Evolutionary conservation across 495 filamentous ascomycete genomes (phyloP).

Genomic region (Oidiodendron maius): DNA sequence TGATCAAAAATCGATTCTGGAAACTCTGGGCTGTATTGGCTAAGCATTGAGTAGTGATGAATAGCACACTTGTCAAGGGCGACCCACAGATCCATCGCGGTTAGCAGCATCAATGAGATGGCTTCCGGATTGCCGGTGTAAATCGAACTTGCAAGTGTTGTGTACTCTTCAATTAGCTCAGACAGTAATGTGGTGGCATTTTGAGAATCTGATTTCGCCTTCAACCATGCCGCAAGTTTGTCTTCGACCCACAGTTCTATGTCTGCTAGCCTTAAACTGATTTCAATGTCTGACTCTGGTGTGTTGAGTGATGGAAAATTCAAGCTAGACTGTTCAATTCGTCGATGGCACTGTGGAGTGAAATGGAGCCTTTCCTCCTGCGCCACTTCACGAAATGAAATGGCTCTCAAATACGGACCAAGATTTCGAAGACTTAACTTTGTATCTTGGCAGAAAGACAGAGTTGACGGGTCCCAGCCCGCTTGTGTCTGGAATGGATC

Average conservation of each 20-base stretch:
- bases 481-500: conserved; percentile 2
- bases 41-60: conserved; percentile 31
- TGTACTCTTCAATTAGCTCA: conserved; percentile 24
- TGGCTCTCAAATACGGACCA: not conserved
- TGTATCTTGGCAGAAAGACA: conserved; percentile 2
- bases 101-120: conserved; percentile 54
- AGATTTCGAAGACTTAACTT: conserved; percentile 3
- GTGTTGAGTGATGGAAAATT: not conserved
- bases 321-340: not conserved
- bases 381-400: not conserved
- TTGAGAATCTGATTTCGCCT: conserved; percentile 16
- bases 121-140: conserved; percentile 44
- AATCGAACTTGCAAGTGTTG: conserved; percentile 14
- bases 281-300: not conserved
- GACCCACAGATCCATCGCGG: conserved; percentile 57
- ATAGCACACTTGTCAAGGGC: conserved; percentile 49
- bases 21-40: conserved; percentile 46
- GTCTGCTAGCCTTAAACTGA: conserved; percentile 2
- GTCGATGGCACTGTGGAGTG: not conserved
- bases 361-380: not conserved
- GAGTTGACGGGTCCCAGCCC: not conserved
- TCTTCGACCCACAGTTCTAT: conserved; percentile 31
- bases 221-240: conserved; percentile 14
- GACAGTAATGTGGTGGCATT: conserved; percentile 5
- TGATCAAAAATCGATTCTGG: conserved; percentile 34